Evolutionary conservation across 1,284 basidiomycete genomes (phyloP).

Genomic region (Sporisorium reilianum): DNA sequence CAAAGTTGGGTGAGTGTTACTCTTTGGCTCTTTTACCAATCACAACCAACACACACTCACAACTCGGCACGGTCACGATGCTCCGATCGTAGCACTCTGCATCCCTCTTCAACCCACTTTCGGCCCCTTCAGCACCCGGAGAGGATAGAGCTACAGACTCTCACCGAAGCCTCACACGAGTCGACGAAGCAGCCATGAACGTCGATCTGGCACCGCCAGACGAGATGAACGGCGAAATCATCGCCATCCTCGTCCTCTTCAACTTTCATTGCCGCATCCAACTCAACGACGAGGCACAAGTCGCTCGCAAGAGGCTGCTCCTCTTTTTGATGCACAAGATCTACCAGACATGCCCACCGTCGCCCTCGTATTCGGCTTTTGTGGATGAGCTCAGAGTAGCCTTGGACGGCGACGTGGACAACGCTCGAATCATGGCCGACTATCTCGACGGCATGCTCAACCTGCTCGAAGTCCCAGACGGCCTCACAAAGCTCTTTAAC

Average conservation of each 20-base stretch:
- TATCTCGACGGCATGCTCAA: conserved; percentile 43
- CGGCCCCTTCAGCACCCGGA: neutral
- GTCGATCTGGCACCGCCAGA: conserved; percentile 26
- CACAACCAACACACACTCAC: neutral
- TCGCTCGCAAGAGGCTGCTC: conserved; percentile 34
- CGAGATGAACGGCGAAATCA: conserved; percentile 43
- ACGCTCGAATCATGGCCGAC: conserved; percentile 35
- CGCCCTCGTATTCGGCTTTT: conserved; percentile 24
- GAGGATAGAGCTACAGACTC: neutral
- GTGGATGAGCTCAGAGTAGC: conserved; percentile 22
- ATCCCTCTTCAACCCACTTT: neutral
- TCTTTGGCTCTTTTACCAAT: no score
- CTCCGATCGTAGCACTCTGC: neutral
- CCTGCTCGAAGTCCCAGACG: conserved; percentile 41
- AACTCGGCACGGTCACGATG: neutral
- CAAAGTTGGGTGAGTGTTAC: neutral
- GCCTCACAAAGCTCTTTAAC: conserved; percentile 48
- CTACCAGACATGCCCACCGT: conserved; percentile 29
- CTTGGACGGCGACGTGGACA: conserved; percentile 21
- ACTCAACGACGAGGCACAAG: conserved; percentile 38
- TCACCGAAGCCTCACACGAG: neutral
- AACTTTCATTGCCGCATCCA: conserved; percentile 50
- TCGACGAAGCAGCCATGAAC: conserved; percentile 15
- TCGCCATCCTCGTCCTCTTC: conserved; percentile 51
- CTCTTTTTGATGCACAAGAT: conserved; percentile 49